These are phyloP conservation scores for Geotrichum phurueaensis DNA, from an alignment of 1,139 yeast species.

Conservation along the genomic window DNA sequence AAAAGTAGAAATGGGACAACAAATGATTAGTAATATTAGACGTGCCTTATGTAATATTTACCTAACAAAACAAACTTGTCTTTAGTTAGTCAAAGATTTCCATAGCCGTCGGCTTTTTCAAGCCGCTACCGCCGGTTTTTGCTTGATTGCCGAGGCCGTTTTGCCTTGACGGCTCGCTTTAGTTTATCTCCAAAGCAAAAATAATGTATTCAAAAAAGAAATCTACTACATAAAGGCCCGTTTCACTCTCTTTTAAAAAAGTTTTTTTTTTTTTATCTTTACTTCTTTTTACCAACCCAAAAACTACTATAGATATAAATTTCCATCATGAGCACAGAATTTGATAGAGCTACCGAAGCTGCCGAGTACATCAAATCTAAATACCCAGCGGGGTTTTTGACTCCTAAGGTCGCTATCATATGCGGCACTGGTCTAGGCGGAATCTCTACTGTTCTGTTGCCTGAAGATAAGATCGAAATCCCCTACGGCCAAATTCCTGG, in stretches of 20 bases:
- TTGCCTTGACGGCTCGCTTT: background rate
- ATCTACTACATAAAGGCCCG: background rate
- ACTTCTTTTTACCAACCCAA: background rate
- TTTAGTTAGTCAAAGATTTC: background rate
- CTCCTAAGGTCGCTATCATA: constrained; percentile 58
- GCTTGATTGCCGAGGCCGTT: background rate
- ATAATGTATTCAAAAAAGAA: background rate
- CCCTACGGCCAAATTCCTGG: constrained; percentile 72
- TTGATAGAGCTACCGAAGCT: constrained; percentile 25
- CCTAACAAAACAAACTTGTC: background rate
- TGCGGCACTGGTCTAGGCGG: constrained; percentile 97
- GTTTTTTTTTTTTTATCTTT: constrained; percentile 1
- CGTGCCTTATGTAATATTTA: background rate
- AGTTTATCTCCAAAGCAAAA: background rate
- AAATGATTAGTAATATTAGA: background rate
- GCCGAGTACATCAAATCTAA: constrained; percentile 24
- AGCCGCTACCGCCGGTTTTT: background rate
- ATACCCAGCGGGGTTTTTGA: constrained; percentile 28
- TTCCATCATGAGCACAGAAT: constrained; percentile 4
- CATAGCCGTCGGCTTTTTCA: background rate
- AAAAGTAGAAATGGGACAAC: background rate
- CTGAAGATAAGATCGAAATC: constrained; percentile 45
- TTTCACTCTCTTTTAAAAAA: background rate
- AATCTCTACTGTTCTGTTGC: constrained; percentile 51
- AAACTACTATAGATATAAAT: background rate